Evolutionary conservation across 2,329 filamentous ascomycete species (phyloP).

Genomic region (Sarocladium strictum): DNA sequence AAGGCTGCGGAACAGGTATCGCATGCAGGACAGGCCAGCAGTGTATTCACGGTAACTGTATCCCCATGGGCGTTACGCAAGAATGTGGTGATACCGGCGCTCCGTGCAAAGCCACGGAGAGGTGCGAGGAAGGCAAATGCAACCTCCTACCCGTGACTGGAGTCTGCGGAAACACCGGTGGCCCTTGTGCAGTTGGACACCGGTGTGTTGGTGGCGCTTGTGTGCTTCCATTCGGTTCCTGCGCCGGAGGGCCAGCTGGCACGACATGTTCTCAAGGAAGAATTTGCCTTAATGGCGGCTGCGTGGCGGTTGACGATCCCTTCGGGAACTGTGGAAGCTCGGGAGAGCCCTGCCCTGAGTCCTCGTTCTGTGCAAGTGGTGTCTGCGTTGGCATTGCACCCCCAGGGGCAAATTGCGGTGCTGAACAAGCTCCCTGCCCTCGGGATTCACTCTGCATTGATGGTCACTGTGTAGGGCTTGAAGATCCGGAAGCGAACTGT

Average conservation of each 20-base stretch:
- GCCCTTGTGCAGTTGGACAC: conserved; percentile 1
- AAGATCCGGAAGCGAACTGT: not conserved
- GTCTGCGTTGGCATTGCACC: conserved; percentile 5
- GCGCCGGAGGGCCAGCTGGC: conserved; percentile 1
- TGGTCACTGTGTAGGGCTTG: not conserved
- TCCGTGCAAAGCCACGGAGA: not conserved
- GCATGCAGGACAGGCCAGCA: conserved; percentile 6
- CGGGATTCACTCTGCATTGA: not conserved
- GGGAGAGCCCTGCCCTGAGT: not conserved
- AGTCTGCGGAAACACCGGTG: not conserved
- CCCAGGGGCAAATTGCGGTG: not conserved
- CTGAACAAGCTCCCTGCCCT: not conserved
- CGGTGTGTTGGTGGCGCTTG: not conserved
- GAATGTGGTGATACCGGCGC: not conserved
- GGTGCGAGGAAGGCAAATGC: not conserved
- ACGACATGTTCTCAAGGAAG: not conserved
- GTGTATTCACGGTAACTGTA: conserved; percentile 1
- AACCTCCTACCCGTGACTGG: conserved; percentile 2
- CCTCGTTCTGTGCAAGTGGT: conserved; percentile 6
- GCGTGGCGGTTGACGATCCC: not conserved
- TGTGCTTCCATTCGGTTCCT: not conserved
- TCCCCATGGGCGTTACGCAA: not conserved
- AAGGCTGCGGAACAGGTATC: conserved; percentile 5
- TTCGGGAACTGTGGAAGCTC: not conserved
- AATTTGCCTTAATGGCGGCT: conserved; percentile 4